Base-by-base conservation (phyloP, 306 rosid species). In the Malus sylvestris region DNA sequence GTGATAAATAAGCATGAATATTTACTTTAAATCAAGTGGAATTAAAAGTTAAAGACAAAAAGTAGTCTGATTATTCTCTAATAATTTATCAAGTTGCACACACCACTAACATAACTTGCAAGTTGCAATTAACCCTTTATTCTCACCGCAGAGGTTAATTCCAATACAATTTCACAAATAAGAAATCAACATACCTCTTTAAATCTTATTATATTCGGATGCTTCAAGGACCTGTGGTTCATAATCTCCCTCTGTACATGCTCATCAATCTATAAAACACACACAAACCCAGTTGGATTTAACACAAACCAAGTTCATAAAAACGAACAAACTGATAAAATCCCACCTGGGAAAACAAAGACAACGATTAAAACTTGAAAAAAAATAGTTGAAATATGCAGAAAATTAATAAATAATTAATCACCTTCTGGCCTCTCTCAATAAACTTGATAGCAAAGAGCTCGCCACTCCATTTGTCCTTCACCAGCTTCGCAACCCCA, bases 191-290 rank as follows among this genome's bases (percentile, higher is more conserved):
- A 45, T 92, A 96, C 99, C 99, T 96, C 98, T 82, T 91, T 96
- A 53, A 96, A 96, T 87, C 97, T 88, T 79, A 96, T 82, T 74
- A 96, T 96, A 77, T 96, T 91, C 29, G 98, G 99, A 83, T 96
- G 99, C 88, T 88, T 92, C 91, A 96, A 81, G 73, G 99, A 89
- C 73, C 91, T 91, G 74, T 96, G 99, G 75, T 96, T 96, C 87
- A 87, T 89, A 58, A 96, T 96, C 93, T 96, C 99, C 81, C 99
- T 89, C 81, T 92, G 97, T 20, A 96, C 98, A 72, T 92, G 98
- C 73, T 96, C 97, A 76, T 96, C 96, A 84, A 96, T 96, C 99
- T 96, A 86, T 59, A 70, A 80, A 62, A 3, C 42, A 29, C 27
- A 53, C 27, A 38, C 66, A 67, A 65, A 59, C 64, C 72, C 67